phyloP scores from a whole-genome alignment of 306 rosid species.

The Casuarina equisetifolia region DNA sequence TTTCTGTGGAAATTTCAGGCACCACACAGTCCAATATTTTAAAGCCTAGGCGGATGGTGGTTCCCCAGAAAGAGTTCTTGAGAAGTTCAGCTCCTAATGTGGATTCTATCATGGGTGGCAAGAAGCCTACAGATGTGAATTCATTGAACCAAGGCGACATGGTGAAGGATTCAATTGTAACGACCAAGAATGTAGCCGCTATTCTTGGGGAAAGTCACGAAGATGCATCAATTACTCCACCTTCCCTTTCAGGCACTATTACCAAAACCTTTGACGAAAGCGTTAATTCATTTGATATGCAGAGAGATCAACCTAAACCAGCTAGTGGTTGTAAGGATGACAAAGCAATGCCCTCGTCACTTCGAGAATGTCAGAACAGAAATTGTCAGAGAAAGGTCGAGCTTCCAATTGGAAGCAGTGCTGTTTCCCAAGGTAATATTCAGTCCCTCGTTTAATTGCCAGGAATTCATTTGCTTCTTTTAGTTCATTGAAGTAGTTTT shows the following conservation, averaged over 20 bases:
- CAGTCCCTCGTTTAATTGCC: constrained; percentile 15
- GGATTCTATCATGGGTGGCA: constrained; percentile 21
- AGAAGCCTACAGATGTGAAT: constrained; percentile 29
- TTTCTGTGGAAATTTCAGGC: constrained; percentile 37
- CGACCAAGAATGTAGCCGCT: constrained; percentile 24
- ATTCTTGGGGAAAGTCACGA: constrained; percentile 41
- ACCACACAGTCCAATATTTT: constrained; percentile 49
- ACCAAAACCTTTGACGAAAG: constrained; percentile 49
- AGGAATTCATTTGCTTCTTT: constrained; percentile 8
- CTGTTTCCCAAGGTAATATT: constrained; percentile 55
- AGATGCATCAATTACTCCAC: constrained; percentile 50
- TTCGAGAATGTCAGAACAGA: constrained; percentile 41
- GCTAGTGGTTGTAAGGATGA: constrained; percentile 31
- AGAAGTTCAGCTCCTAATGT: constrained; percentile 30
- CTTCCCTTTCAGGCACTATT: constrained; percentile 41
- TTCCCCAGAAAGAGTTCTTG: constrained; percentile 40
- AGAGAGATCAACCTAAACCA: constrained; percentile 32
- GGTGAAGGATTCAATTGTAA: constrained; percentile 40
- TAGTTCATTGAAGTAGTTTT: constrained; percentile 11
- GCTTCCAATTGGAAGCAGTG: constrained; percentile 41
- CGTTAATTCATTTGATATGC: constrained; percentile 31
- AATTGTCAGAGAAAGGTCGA: constrained; percentile 58
- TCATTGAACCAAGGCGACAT: constrained; percentile 29
- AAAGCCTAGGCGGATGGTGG: constrained; percentile 63
- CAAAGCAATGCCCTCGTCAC: constrained; percentile 28